Conservation (phyloP, 352 stramenopile genomes). For the Phytophthora citricola region DNA sequence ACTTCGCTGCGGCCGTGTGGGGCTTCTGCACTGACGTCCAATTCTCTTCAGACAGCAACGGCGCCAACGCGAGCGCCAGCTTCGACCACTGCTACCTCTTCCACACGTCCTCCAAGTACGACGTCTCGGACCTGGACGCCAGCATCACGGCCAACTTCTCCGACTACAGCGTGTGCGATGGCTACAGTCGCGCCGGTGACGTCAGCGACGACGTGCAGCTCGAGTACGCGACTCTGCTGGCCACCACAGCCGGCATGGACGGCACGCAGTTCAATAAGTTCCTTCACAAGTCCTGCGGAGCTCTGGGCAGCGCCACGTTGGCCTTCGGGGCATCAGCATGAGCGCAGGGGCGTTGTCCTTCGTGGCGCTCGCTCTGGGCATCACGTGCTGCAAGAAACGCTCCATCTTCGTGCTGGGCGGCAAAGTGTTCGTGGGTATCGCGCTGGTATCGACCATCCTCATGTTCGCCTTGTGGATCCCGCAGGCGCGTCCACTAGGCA, state of each 20-base stretch:
- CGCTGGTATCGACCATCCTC: conserved; percentile 53
- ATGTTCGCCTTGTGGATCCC: conserved; percentile 69
- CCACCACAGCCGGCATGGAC: conserved; percentile 56
- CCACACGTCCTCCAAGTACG: conserved; percentile 64
- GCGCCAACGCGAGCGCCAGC: conserved; percentile 36
- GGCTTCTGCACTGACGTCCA: conserved; percentile 71
- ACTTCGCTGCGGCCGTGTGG: conserved; percentile 70
- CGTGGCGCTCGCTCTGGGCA: conserved; percentile 56
- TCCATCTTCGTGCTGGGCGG: conserved; percentile 58
- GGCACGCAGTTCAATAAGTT: conserved; percentile 60
- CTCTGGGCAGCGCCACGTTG: conserved; percentile 52
- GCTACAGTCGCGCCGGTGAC: conserved; percentile 45
- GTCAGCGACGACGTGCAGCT: conserved; percentile 35
- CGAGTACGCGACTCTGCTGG: conserved; percentile 43
- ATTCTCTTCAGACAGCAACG: conserved; percentile 33
- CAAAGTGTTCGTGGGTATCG: conserved; percentile 53
- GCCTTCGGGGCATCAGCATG: conserved; percentile 56
- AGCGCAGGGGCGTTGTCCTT: conserved; percentile 50
- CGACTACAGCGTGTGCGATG: conserved; percentile 64
- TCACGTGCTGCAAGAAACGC: conserved; percentile 79
- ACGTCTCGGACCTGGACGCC: conserved; percentile 46
- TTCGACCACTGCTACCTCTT: conserved; percentile 83
- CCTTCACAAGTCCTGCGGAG: conserved; percentile 64
- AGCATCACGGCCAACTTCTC: conserved; percentile 55
- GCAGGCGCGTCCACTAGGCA: conserved; percentile 57